phyloP scores from a whole-genome alignment of 129 eudicot species.

The Arctium minus region DNA sequence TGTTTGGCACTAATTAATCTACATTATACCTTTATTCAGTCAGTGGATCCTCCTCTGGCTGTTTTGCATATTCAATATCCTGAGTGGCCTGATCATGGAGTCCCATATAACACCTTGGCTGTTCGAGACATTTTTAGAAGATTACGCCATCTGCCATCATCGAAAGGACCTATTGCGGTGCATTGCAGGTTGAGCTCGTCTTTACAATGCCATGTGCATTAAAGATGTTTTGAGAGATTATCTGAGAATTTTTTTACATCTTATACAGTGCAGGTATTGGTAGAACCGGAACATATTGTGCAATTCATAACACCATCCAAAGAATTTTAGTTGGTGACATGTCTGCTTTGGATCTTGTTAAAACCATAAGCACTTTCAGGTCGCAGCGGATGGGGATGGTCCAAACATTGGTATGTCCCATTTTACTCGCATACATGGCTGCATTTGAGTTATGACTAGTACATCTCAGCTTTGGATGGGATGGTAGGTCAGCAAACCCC shows the following conservation, averaged over 20 bases:
- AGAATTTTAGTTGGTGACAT: slow-evolving; percentile 77
- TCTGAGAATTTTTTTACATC: slow-evolving; percentile 15
- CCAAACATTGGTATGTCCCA: slow-evolving; percentile 65
- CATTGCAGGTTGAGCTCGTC: slow-evolving; percentile 78
- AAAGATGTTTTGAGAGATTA: not conserved
- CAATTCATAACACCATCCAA: slow-evolving; percentile 82
- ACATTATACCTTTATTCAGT: slow-evolving; percentile 40
- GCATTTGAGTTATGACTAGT: not conserved
- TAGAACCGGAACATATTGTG: slow-evolving; percentile 93
- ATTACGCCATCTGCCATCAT: slow-evolving; percentile 52
- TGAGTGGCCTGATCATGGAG: slow-evolving; percentile 99
- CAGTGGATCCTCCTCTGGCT: slow-evolving; percentile 63
- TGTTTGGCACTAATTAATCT: not conserved
- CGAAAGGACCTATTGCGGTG: slow-evolving; percentile 82
- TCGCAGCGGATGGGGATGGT: slow-evolving; percentile 94
- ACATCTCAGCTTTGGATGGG: not conserved
- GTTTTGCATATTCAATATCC: slow-evolving; percentile 89
- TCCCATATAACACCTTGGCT: slow-evolving; percentile 73
- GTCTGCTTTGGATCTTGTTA: slow-evolving; percentile 83
- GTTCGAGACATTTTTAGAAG: slow-evolving; percentile 83
- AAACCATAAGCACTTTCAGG: slow-evolving; percentile 69
- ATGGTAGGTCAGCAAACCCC: too few relatives aligned
- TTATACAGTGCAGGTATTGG: slow-evolving; percentile 94
- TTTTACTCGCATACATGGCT: not conserved
- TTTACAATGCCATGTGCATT: slow-evolving; percentile 10